Percentiles rank a stretch among this genome's conserved stretches.
phyloP scores from a whole-genome alignment of 371 early-diverging fungal genomes.

The Capniomyces stellatus region DNA sequence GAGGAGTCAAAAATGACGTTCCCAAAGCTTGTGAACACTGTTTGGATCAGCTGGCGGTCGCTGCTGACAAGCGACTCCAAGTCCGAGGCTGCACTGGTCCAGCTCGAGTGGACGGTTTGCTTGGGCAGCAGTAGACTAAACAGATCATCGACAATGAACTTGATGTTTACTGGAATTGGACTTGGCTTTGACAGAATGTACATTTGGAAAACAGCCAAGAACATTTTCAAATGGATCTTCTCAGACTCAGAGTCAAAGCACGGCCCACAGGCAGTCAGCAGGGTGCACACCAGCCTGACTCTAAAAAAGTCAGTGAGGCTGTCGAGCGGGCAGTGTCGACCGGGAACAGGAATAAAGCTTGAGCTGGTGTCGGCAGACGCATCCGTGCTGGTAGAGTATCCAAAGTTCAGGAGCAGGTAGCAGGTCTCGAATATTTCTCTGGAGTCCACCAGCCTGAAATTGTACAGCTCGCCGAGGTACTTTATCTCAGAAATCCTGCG shows the following conservation, averaged over 20 bases:
- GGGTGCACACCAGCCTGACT: constrained; percentile 64
- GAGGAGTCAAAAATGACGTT: no score
- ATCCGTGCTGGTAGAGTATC: constrained; percentile 36
- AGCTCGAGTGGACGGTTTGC: constrained; percentile 32
- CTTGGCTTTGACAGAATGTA: constrained; percentile 63
- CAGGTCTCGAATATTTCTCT: constrained; percentile 65
- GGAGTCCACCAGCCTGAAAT: constrained; percentile 67
- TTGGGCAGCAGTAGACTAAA: constrained; percentile 54
- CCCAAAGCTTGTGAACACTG: no score
- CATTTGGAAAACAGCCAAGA: constrained; percentile 31
- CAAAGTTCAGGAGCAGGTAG: constrained; percentile 63
- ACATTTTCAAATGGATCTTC: constrained; percentile 6
- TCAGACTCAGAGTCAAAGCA: constrained; percentile 8
- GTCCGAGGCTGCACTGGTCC: constrained; percentile 62
- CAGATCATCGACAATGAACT: constrained; percentile 66
- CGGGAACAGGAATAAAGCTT: constrained; percentile 33
- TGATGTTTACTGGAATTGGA: constrained; percentile 69
- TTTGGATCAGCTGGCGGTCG: neutral
- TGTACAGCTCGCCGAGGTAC: constrained; percentile 82
- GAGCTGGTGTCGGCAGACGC: neutral
- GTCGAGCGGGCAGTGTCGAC: constrained; percentile 56
- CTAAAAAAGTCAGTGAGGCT: constrained; percentile 84
- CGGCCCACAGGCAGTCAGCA: constrained; percentile 72
- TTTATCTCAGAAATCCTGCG: constrained; percentile 58
- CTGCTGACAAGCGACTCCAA: constrained; percentile 33